Evolutionary conservation across 768 basidiomycete genomes (phyloP).

Genomic region (Boletus bicolor): DNA sequence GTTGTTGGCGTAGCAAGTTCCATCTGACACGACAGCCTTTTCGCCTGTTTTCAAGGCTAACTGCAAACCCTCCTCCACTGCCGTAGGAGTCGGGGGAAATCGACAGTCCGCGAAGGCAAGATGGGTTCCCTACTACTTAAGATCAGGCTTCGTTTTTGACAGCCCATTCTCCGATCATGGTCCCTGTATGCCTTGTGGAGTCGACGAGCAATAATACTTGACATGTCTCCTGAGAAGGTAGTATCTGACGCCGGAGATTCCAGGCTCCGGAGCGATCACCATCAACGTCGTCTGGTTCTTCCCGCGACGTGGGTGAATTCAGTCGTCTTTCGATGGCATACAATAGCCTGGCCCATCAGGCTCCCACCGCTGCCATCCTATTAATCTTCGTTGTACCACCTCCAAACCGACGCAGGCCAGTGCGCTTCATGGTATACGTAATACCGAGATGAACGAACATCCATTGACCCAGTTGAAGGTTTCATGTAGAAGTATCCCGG

Average conservation of each 20-base stretch:
- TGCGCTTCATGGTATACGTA: too few species aligned
- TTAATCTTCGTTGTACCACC: neutral
- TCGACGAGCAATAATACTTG: neutral
- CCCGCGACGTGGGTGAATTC: constrained; percentile 5
- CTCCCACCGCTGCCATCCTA: neutral
- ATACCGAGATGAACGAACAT: too few species aligned
- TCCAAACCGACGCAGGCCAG: too few species aligned
- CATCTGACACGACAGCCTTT: neutral
- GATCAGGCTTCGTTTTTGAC: neutral
- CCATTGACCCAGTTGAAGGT: too few species aligned
- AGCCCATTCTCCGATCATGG: neutral
- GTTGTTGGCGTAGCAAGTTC: neutral
- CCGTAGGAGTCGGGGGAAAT: too few species aligned
- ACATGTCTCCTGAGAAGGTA: constrained; percentile 1
- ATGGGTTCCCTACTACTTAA: too few species aligned
- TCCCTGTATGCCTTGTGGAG: neutral
- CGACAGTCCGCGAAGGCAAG: neutral
- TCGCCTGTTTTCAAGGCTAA: neutral
- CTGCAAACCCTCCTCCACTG: neutral
- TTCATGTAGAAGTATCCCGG: too few species aligned
- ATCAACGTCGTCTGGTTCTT: neutral
- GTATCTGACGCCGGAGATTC: neutral
- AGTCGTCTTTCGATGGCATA: neutral
- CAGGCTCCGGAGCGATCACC: neutral
- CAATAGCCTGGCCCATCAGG: neutral